Percentiles rank a stretch among this genome's conserved stretches.
phyloP scores from a whole-genome alignment of 73 alveolate species.

The Effrenium voratum region DNA sequence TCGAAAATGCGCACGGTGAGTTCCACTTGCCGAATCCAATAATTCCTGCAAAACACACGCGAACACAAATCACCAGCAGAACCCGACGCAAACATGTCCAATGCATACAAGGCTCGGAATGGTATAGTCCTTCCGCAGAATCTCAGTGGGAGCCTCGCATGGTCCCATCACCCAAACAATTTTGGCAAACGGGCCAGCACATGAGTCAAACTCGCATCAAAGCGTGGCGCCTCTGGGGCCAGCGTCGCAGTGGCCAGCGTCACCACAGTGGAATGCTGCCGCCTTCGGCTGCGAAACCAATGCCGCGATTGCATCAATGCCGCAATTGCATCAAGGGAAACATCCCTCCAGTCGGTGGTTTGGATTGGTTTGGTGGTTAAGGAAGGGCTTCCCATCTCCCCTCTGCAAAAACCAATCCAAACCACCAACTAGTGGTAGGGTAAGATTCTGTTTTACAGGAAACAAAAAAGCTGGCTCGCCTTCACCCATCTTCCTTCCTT shows the following conservation, averaged over 20 bases:
- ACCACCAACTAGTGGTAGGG: too few species aligned
- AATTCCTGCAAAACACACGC: not conserved
- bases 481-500: too few species aligned
- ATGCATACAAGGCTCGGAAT: constrained; percentile 14
- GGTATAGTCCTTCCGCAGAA: constrained; percentile 66
- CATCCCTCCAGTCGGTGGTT: too few species aligned
- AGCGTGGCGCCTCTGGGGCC: not conserved
- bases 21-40: constrained; percentile 52
- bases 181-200: not conserved
- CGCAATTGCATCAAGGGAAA: too few species aligned
- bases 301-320: too few species aligned
- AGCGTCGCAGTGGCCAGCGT: not conserved
- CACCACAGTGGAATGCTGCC: not conserved
- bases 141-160: constrained; percentile 89
- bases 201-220: not conserved
- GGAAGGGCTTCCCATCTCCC: too few species aligned
- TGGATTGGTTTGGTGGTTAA: too few species aligned
- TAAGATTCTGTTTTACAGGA: too few species aligned
- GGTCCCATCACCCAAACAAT: not conserved
- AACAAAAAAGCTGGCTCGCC: too few species aligned
- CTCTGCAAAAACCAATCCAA: too few species aligned
- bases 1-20: constrained; percentile 52
- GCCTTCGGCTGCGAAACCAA: too few species aligned
- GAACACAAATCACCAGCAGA: too few species aligned
- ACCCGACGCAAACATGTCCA: not conserved